Base-by-base conservation (phyloP, 2,329 filamentous ascomycete species). In the Paecilomyces sp. region DNA sequence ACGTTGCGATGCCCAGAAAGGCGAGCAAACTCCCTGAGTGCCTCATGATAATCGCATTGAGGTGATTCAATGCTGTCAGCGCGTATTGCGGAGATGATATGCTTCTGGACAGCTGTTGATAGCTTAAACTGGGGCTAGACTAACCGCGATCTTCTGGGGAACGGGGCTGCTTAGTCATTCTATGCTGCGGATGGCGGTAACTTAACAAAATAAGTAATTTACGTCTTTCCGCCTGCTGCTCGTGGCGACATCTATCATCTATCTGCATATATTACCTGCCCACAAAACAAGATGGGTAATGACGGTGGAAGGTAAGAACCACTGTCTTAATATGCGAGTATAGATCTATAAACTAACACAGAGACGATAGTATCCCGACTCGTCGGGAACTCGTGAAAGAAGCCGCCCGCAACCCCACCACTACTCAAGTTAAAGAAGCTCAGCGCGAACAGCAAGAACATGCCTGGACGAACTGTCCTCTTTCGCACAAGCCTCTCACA, bases 341-440 rank as follows among this genome's bases (percentile, higher is more conserved):
- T 31, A 51, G 28, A 18, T 41, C 30, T 31, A 11, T 59, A 3
- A 53, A 60, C 65, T 60, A 12, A 61, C 55, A 30, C 55, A 22
- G 33, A 50, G 56, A 51, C 22, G 8, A 22, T 64, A 86, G 91
- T 66, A 99, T 99, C 67, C 94, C 94, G 4, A 97, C 89, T 64
- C 90, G 95, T 33, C 89, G 92, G 70, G 95, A 99, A 76, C 90
- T 99, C 54, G 94, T 99, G 74, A 96, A 96, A 77, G 89, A 93
- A 75, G 91, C 92, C 30, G 91, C 92, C 51, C 89, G 91, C 68
- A 84, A 87, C 57, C 90, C 89, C 24, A 95, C 90, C 34, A 84
- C 91, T 30, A 88, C 90, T 54, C 89, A 97, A 79, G 79, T 96
- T 60, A 97, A 97, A 78, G 92, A 94, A 64, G 88, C 89, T 8